Base-by-base conservation (phyloP, 805 yeast genomes). In the Candida qinlingensis region DNA sequence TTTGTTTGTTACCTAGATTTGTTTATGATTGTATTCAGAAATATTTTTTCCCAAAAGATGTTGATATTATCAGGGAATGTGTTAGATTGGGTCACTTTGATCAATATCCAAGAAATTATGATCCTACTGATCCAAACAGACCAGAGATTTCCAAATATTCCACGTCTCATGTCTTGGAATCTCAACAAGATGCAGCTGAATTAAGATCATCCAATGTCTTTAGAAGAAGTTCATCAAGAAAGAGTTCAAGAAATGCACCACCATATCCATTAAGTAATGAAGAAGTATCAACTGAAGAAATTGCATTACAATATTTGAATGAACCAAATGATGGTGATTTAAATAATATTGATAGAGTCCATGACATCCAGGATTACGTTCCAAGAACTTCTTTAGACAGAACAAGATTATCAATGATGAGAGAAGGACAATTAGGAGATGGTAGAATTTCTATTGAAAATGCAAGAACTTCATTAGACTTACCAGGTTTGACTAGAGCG, bases 71-170 rank as follows among this genome's bases (percentile, higher is more conserved):
- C 47, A 69, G 94, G 58, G 94, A 87, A 65, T 76, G 87, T 66
- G 82, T 80, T 55, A 65, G 66, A 28, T 71, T 75, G 47, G 94
- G 94, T 42, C 85, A 83, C 55, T 86, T 77, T 57, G 80, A 72
- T 50, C 79, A 75, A 36, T 85, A 81, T 61, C 90, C 90, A 9
- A 67, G 63, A 9, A 74, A 77, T 46, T 86, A 83, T 61, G 95
- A 86, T 63, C 95, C 95, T 40, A 85, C 95, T 3, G 91, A 85
- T 65, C 88, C 91, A 31, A 68, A 81, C 51, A 74, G 86, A 55
- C 73, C 71, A 12, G 74, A 74, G 51, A 69, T 84, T 31, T 70
- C 80, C 38, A 69, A 74, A 43, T 75, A 78, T 57, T 62, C 71
- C 6, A 57, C 60, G 26, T 65, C 62, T 5, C 65, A 63, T 38